phyloP scores from a whole-genome alignment of 306 rosid species.

The Ormosia semicastrata region DNA sequence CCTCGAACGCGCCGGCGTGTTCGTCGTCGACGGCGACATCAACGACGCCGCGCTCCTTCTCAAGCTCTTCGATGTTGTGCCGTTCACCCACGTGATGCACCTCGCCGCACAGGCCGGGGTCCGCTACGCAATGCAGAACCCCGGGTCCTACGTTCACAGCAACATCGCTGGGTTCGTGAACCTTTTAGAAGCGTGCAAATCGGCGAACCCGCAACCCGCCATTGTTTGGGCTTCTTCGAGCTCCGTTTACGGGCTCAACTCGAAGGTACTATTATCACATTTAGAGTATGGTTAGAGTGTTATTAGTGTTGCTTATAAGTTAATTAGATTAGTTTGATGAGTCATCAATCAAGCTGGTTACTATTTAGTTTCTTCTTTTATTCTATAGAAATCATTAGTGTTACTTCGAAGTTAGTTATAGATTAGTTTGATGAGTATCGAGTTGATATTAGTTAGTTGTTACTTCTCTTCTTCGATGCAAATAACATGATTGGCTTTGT shows the following conservation, averaged over 20 bases:
- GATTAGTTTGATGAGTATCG: not conserved
- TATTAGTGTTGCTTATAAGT: not conserved
- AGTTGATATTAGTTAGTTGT: too few species aligned
- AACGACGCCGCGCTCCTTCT: slow-evolving; percentile 55
- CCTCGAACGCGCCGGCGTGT: slow-evolving; percentile 71
- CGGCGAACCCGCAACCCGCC: slow-evolving; percentile 73
- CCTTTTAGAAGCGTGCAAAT: slow-evolving; percentile 68
- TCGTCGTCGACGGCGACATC: slow-evolving; percentile 81
- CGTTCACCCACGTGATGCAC: slow-evolving; percentile 84
- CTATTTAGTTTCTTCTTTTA: too few species aligned
- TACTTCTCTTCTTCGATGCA: too few species aligned
- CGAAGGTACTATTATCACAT: slow-evolving; percentile 24
- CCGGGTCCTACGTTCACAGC: slow-evolving; percentile 65
- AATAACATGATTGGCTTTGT: not conserved
- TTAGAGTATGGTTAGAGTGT: not conserved
- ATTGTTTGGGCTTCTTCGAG: slow-evolving; percentile 88
- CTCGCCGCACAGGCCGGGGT: slow-evolving; percentile 92
- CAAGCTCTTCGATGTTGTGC: slow-evolving; percentile 81
- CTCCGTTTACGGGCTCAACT: slow-evolving; percentile 84
- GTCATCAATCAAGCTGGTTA: not conserved
- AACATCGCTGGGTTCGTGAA: slow-evolving; percentile 78
- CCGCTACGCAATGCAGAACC: slow-evolving; percentile 86
- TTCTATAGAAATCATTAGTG: too few species aligned
- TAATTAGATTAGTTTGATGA: not conserved
- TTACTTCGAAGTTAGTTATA: too few species aligned